A percentile compares a stretch with the other conserved stretches of the same genome.
These are phyloP conservation scores for Alternaria brassicae DNA, from an alignment of 2,329 filamentous ascomycete genomes.

Conservation along the genomic window DNA sequence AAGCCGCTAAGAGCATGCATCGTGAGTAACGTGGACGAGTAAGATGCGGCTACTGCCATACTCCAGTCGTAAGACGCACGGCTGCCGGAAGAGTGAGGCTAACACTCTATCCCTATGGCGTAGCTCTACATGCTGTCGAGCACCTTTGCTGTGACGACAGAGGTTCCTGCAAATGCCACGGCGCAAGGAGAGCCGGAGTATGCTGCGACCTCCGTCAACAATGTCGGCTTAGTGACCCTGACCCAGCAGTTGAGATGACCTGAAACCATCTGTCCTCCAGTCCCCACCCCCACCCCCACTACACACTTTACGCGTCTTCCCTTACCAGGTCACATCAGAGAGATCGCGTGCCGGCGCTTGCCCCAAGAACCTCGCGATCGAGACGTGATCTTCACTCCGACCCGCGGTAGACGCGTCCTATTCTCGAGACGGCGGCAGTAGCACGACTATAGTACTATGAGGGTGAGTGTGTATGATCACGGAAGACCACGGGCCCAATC, in stretches of 20 bases:
- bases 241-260: constrained; percentile 20
- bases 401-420: constrained; percentile 29
- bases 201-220: constrained; percentile 20
- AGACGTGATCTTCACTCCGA: constrained; percentile 19
- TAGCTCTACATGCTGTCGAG: constrained; percentile 38
- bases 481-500: constrained; percentile 20
- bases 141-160: constrained; percentile 31
- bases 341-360: constrained; percentile 34
- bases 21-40: constrained; percentile 47
- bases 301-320: constrained; percentile 26
- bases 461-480: constrained; percentile 45
- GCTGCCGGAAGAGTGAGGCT: constrained; percentile 43
- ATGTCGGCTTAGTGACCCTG: constrained; percentile 27
- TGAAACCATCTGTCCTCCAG: constrained; percentile 34
- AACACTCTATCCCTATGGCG: constrained; percentile 36
- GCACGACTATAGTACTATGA: constrained; percentile 42
- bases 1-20: constrained; percentile 33
- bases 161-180: constrained; percentile 26
- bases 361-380: constrained; percentile 16
- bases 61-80: constrained; percentile 31
- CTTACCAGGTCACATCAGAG: constrained; percentile 31
- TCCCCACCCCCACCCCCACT: constrained; percentile 40
- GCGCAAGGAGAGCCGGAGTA: constrained; percentile 21
- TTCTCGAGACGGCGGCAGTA: constrained; percentile 25
- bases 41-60: constrained; percentile 27